These are phyloP conservation scores for Oldenlandia corymbosa DNA, from an alignment of 257 asterid genomes.

Conservation along the genomic window DNA sequence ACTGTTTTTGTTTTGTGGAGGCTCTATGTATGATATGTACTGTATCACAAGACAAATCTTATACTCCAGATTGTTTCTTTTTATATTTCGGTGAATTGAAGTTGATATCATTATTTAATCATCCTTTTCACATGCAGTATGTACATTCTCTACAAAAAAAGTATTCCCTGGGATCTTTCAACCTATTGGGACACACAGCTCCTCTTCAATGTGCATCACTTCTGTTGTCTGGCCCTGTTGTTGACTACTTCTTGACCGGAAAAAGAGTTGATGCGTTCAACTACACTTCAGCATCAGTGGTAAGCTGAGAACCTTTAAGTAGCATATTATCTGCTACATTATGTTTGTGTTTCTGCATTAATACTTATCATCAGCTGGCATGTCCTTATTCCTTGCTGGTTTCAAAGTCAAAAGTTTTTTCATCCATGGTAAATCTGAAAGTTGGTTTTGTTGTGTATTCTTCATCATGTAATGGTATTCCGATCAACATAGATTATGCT, in stretches of 20 bases:
- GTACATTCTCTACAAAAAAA: conserved; percentile 74
- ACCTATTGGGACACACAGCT: conserved; percentile 80
- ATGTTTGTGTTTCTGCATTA: background rate
- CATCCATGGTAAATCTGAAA: background rate
- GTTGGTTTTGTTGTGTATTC: background rate
- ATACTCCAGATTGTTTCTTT: background rate
- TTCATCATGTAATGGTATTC: background rate
- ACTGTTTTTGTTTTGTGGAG: background rate
- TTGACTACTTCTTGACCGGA: conserved; percentile 64
- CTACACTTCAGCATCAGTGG: conserved; percentile 44
- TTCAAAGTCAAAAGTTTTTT: no score
- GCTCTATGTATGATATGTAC: background rate
- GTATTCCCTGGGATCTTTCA: conserved; percentile 73
- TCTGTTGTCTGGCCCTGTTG: conserved; percentile 55
- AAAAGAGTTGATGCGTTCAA: conserved; percentile 54
- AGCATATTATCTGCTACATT: no score
- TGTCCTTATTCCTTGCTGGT: no score
- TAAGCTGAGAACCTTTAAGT: conserved; percentile 33
- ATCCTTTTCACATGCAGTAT: conserved; percentile 39
- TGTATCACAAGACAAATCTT: conserved; percentile 3
- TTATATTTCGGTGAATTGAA: conserved; percentile 1
- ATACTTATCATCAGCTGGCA: background rate
- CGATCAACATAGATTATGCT: background rate
- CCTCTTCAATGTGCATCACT: conserved; percentile 75
- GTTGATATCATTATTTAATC: conserved; percentile 15